Evolutionary conservation across 2,329 filamentous ascomycete species (phyloP).

Genomic region (Cladophialophora bantiana): DNA sequence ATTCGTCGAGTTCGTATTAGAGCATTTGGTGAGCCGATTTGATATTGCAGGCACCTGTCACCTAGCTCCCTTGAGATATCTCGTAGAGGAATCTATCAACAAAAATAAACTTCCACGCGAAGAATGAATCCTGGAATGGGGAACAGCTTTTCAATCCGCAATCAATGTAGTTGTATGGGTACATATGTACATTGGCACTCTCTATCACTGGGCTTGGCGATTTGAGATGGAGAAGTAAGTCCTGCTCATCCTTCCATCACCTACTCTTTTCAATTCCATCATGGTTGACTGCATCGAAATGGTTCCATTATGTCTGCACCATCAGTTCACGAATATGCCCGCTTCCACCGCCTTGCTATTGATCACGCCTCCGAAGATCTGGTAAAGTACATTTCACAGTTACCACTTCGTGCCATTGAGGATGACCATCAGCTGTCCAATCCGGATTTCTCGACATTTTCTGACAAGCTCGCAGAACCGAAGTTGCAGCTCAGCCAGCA

Average conservation of each 20-base stretch:
- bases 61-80: too few relatives aligned
- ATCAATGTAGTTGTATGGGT: too few relatives aligned
- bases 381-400: constrained; percentile 30
- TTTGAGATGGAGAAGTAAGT: not conserved
- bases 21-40: not conserved
- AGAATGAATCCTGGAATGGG: not conserved
- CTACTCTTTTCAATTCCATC: not conserved
- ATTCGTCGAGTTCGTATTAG: too few relatives aligned
- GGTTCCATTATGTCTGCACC: constrained; percentile 42
- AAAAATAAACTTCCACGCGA: not conserved
- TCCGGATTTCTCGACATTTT: constrained; percentile 38
- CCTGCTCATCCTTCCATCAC: not conserved
- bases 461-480: constrained; percentile 41
- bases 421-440: constrained; percentile 36
- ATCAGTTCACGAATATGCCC: constrained; percentile 56
- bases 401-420: constrained; percentile 1
- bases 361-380: constrained; percentile 47
- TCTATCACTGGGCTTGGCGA: not conserved
- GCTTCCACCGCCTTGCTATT: constrained; percentile 52
- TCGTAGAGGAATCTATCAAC: too few relatives aligned
- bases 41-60: too few relatives aligned
- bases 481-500: constrained; percentile 47
- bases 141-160: too few relatives aligned
- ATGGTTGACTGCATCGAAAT: not conserved
- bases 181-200: too few relatives aligned